Percentiles rank a stretch among this genome's conserved stretches.
phyloP scores from a whole-genome alignment of 2,329 filamentous ascomycete species.

The Metarhizium sp. region DNA sequence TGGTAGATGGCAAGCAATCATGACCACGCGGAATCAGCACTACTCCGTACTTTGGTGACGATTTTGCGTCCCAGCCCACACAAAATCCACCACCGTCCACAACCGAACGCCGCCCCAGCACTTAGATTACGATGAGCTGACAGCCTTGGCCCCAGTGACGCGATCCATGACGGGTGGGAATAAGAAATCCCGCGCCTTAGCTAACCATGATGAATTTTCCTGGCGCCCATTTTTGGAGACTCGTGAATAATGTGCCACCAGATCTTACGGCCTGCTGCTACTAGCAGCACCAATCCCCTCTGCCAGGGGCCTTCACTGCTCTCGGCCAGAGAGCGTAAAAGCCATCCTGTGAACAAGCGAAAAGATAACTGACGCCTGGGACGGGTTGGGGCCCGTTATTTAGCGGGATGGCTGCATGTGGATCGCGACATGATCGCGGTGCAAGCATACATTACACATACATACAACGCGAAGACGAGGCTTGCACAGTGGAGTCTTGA shows the following conservation, averaged over 20 bases:
- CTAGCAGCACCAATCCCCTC: neutral
- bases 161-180: neutral
- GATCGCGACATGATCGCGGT: neutral
- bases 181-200: neutral
- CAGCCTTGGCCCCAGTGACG: neutral
- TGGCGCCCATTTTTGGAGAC: neutral
- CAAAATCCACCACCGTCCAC: neutral
- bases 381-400: neutral
- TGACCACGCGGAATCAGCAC: neutral
- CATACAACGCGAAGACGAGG: neutral
- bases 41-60: neutral
- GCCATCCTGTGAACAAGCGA: too few species aligned
- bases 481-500: neutral
- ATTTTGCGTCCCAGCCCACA: neutral
- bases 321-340: too few species aligned
- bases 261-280: neutral
- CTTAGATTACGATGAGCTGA: too few species aligned
- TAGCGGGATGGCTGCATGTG: neutral
- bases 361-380: neutral
- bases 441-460: too few species aligned
- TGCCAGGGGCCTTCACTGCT: too few species aligned
- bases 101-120: neutral
- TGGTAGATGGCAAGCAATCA: neutral
- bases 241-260: neutral
- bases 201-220: neutral